Conservation (phyloP, 306 rosid species). For the Sphenostylis stenocarpa region DNA sequence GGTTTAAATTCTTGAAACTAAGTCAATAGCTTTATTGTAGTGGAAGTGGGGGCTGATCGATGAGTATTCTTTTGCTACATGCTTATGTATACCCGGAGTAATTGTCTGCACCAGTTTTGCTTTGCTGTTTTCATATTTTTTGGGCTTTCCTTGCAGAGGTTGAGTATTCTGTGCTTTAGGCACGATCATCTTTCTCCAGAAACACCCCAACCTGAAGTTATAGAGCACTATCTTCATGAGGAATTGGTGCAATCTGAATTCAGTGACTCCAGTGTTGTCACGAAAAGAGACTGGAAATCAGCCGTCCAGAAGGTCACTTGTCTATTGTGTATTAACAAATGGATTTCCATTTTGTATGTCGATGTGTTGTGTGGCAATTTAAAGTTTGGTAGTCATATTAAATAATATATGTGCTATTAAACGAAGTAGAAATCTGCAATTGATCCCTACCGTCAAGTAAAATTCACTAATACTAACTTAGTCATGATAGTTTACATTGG, state of each 20-base stretch:
- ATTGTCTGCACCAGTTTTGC: background rate
- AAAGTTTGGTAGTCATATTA: background rate
- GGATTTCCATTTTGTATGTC: background rate
- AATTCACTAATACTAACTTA: background rate
- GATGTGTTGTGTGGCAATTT: background rate
- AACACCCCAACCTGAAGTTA: slow-evolving; percentile 52
- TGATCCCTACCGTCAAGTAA: background rate
- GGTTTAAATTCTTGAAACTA: background rate
- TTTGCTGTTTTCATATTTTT: slow-evolving; percentile 2
- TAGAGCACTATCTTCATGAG: slow-evolving; percentile 49
- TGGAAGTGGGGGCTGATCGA: background rate
- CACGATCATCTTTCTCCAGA: slow-evolving; percentile 62
- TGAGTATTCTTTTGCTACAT: background rate
- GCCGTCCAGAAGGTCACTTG: slow-evolving; percentile 49
- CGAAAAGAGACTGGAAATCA: slow-evolving; percentile 46
- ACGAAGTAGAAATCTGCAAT: slow-evolving; percentile 14
- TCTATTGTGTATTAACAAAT: background rate
- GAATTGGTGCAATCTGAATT: slow-evolving; percentile 53
- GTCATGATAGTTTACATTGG: background rate
- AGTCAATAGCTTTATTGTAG: background rate
- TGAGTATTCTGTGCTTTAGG: slow-evolving; percentile 78
- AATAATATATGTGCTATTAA: background rate
- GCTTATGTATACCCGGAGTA: background rate
- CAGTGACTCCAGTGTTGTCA: slow-evolving; percentile 37
- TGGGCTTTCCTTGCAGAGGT: slow-evolving; percentile 53